phyloP scores from a whole-genome alignment of 805 yeast genomes.

The Candida xiaguanensis region DNA sequence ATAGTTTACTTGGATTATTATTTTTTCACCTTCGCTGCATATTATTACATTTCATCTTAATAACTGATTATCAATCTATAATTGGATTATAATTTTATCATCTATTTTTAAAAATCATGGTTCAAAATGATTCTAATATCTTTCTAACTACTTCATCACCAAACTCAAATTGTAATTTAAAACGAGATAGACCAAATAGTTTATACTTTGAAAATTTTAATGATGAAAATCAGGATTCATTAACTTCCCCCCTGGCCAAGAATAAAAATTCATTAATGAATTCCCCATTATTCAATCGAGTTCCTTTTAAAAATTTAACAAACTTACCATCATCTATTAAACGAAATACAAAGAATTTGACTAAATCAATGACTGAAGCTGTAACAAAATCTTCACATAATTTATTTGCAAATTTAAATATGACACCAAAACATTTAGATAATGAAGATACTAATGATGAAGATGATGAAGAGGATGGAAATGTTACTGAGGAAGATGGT shows the following conservation, averaged over 20 bases:
- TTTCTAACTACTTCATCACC: neutral
- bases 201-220: slow-evolving; percentile 5
- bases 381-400: slow-evolving; percentile 17
- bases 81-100: too few relatives aligned
- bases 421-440: neutral
- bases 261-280: neutral
- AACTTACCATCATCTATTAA: slow-evolving; percentile 18
- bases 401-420: slow-evolving; percentile 10
- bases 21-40: too few relatives aligned
- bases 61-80: too few relatives aligned
- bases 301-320: slow-evolving; percentile 27
- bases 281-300: slow-evolving; percentile 10
- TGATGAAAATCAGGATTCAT: neutral
- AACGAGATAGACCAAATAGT: slow-evolving; percentile 7
- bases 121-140: neutral
- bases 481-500: slow-evolving; percentile 10
- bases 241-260: neutral
- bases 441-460: neutral
- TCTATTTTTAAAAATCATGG: too few relatives aligned
- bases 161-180: neutral
- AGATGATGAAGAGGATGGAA: slow-evolving; percentile 2
- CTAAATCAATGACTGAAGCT: slow-evolving; percentile 16
- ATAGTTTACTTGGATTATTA: too few relatives aligned
- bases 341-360: slow-evolving; percentile 18
- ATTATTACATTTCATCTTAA: too few relatives aligned